These are phyloP conservation scores for Teunomyces cretensis DNA, from an alignment of 805 yeast species.

Conservation along the genomic window DNA sequence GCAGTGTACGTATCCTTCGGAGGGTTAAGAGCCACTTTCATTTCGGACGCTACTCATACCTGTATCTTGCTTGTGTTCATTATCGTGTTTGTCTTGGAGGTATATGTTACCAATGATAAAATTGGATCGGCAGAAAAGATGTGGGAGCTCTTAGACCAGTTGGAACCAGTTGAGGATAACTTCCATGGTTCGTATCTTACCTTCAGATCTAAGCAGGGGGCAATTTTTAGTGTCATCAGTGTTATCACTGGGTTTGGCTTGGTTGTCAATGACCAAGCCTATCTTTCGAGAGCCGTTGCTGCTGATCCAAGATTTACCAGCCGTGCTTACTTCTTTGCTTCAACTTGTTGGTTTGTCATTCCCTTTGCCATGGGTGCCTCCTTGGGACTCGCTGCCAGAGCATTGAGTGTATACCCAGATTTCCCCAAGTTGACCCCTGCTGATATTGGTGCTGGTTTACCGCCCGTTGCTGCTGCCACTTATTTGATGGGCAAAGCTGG, in stretches of 20 bases:
- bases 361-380: slow-evolving; percentile 26
- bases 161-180: slow-evolving; percentile 14
- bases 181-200: slow-evolving; percentile 16
- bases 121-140: slow-evolving; percentile 25
- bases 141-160: slow-evolving; percentile 20
- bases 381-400: slow-evolving; percentile 41
- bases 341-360: slow-evolving; percentile 25
- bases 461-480: slow-evolving; percentile 19
- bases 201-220: slow-evolving; percentile 20
- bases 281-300: slow-evolving; percentile 26
- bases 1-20: slow-evolving; percentile 23
- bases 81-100: slow-evolving; percentile 18
- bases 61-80: slow-evolving; percentile 20
- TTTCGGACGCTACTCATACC: slow-evolving; percentile 27
- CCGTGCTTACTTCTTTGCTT: slow-evolving; percentile 24
- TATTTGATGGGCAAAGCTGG: slow-evolving; percentile 27
- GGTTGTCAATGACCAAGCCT: slow-evolving; percentile 23
- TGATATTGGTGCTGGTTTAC: slow-evolving; percentile 22
- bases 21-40: slow-evolving; percentile 26
- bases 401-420: slow-evolving; percentile 20
- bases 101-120: slow-evolving; percentile 16
- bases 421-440: slow-evolving; percentile 15
- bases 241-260: slow-evolving; percentile 24
- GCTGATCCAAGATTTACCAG: slow-evolving; percentile 20
- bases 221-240: slow-evolving; percentile 19